A percentile compares a stretch with the other conserved stretches of the same genome.
phyloP scores from a whole-genome alignment of 768 basidiomycete species.

The Mycena albidolilacea region DNA sequence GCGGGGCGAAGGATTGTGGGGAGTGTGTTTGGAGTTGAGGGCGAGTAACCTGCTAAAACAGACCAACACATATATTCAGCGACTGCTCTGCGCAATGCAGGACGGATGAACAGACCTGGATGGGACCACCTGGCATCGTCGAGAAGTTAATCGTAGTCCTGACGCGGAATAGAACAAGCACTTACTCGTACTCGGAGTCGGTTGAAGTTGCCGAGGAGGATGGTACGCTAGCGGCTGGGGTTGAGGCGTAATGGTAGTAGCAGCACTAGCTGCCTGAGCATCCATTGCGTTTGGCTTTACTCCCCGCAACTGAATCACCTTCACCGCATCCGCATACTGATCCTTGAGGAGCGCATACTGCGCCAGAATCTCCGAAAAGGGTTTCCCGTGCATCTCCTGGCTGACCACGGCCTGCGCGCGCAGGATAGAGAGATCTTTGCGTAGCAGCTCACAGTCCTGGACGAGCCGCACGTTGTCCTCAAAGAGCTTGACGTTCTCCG shows the following conservation, averaged over 20 bases:
- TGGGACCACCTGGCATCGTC: neutral
- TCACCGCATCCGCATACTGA: constrained; percentile 5
- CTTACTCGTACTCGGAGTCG: constrained; percentile 13
- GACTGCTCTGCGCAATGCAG: neutral
- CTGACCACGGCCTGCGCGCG: neutral
- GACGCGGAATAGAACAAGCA: neutral
- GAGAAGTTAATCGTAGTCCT: neutral
- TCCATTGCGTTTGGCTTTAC: neutral
- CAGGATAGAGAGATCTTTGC: neutral
- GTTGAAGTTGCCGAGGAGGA: neutral
- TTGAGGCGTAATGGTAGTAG: too few relatives aligned
- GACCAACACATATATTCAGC: neutral
- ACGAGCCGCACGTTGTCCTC: constrained; percentile 54
- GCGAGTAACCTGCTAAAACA: constrained; percentile 7
- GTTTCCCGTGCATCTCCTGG: neutral
- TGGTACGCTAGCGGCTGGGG: neutral
- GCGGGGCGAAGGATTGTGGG: neutral
- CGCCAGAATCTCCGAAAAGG: neutral
- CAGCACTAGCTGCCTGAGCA: too few relatives aligned
- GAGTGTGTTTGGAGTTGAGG: constrained; percentile 2
- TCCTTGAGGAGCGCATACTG: constrained; percentile 9
- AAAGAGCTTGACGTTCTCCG: constrained; percentile 52
- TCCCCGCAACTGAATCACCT: neutral
- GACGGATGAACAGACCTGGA: constrained; percentile 5
- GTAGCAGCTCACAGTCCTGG: constrained; percentile 13